Percentiles rank a stretch among this genome's conserved stretches.
phyloP scores from a whole-genome alignment of 202 grass and related monocot species.

The Saccharum hybrid region DNA sequence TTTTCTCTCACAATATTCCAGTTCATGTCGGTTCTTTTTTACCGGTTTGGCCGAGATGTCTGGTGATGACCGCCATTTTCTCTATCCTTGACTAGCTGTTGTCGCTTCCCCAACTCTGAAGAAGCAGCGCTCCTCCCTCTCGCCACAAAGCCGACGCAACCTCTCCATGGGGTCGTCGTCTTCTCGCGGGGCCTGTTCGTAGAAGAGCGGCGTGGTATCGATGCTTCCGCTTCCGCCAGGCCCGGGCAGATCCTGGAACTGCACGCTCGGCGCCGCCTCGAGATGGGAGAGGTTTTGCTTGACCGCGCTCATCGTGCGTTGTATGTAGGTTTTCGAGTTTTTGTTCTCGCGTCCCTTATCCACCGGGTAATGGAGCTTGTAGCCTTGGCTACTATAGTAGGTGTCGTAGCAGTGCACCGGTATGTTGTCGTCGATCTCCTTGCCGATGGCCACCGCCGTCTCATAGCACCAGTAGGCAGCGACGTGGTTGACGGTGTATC shows the following conservation, averaged over 20 bases:
- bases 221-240: neutral
- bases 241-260: neutral
- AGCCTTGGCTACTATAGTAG: constrained; percentile 25
- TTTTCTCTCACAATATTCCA: neutral
- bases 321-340: neutral
- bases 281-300: constrained; percentile 1
- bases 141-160: constrained; percentile 22
- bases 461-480: constrained; percentile 47
- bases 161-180: constrained; percentile 29
- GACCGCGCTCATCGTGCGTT: neutral
- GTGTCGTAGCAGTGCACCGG: neutral
- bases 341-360: neutral
- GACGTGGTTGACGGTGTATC: constrained; percentile 48
- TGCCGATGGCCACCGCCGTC: constrained; percentile 49
- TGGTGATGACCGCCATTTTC: neutral
- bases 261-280: constrained; percentile 18
- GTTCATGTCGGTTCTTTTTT: neutral
- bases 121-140: neutral
- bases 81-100: neutral
- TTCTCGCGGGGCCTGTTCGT: neutral
- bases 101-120: neutral
- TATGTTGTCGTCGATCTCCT: constrained; percentile 33
- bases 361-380: constrained; percentile 41
- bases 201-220: neutral
- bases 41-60: neutral